Base-by-base conservation (phyloP, 2,329 filamentous ascomycete species). In the Ophiostoma perfectum region DNA sequence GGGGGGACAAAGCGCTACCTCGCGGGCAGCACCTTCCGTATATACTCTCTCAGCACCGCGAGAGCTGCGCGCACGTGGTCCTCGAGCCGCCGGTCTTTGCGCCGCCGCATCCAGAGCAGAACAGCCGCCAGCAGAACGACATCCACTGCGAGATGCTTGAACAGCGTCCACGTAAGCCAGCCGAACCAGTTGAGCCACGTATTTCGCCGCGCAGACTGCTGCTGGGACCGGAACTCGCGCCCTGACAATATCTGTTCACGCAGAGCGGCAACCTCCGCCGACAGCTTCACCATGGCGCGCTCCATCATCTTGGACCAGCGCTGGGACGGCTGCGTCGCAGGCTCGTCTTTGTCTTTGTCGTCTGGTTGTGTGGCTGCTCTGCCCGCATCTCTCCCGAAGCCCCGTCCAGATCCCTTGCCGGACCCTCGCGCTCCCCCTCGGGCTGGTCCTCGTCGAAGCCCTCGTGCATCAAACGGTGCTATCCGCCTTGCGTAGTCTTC, bases 251-350 rank as follows among this genome's bases (percentile, higher is more conserved):
- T 90, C 76, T 98, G 93, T 78, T 99, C 95, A 47, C 95, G 86
- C 71, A 98, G 79, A 0, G 95, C 95, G 1, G 95, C 93, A 44
- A 99, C 87, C 78, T 99, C 95, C 16, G 93, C 90, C 5, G 93
- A 96, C 80, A 98, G 88, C 73, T 93, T 91, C 68, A 94, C 91
- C 68, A 98, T 83, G 36, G 92, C 91, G 60, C 88, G 86, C 79
- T 98, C 94, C 71, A 98, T 89, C 73, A 90, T 88, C 70, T 86
- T 88, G 66, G 90, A 88, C 92, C 93, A 97, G 38, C 67, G 67
- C 41, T 62, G 55, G 38, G 60, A 44, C 11, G 36, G n/a, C 9
- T 18, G 49, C 2, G 49, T 5, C n/a, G 7, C 18, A n/a, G 4
- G 16, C 7, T 39, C 39, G 55, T 39, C 27, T 3, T 14, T 60